These are phyloP conservation scores for Mortierella alpina DNA, from an alignment of 192 early-diverging fungal species.

Conservation along the genomic window DNA sequence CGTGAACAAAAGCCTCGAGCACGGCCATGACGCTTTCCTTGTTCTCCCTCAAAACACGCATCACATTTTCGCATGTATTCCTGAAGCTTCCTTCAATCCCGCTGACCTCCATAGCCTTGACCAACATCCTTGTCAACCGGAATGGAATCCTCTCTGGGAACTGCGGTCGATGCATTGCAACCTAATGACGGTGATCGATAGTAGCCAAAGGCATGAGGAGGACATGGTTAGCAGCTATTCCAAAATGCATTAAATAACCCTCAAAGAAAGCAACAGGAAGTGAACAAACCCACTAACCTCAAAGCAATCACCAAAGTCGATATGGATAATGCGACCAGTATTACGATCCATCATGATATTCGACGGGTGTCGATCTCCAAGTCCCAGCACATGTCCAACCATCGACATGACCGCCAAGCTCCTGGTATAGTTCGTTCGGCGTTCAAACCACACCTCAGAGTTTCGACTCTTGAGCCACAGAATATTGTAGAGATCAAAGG, in stretches of 20 bases:
- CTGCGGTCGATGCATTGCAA: conserved; percentile 94
- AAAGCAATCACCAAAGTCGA: conserved; percentile 98
- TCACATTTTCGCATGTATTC: conserved; percentile 96
- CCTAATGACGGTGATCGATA: conserved; percentile 43
- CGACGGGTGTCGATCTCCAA: conserved; percentile 96
- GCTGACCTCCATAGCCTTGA: conserved; percentile 97
- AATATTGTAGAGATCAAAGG: conserved; percentile 88
- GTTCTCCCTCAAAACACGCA: conserved; percentile 94
- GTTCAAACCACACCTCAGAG: conserved; percentile 96
- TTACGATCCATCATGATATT: conserved; percentile 92
- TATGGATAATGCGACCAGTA: conserved; percentile 95
- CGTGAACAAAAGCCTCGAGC: conserved; percentile 96
- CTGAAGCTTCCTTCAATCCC: conserved; percentile 97
- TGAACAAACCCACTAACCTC: conserved; percentile 59
- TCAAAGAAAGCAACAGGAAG: too few species aligned
- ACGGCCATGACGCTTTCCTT: conserved; percentile 98
- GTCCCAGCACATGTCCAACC: conserved; percentile 96
- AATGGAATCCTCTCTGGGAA: conserved; percentile 98
- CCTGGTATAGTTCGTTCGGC: conserved; percentile 93
- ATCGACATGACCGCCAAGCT: conserved; percentile 98
- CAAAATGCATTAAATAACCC: neutral
- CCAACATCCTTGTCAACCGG: conserved; percentile 97
- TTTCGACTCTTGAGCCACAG: conserved; percentile 96
- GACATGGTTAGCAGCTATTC: conserved; percentile 1
- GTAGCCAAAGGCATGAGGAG: neutral